Conservation (phyloP, 768 basidiomycete species). For the Rhodosporidiobolus sp. region DNA sequence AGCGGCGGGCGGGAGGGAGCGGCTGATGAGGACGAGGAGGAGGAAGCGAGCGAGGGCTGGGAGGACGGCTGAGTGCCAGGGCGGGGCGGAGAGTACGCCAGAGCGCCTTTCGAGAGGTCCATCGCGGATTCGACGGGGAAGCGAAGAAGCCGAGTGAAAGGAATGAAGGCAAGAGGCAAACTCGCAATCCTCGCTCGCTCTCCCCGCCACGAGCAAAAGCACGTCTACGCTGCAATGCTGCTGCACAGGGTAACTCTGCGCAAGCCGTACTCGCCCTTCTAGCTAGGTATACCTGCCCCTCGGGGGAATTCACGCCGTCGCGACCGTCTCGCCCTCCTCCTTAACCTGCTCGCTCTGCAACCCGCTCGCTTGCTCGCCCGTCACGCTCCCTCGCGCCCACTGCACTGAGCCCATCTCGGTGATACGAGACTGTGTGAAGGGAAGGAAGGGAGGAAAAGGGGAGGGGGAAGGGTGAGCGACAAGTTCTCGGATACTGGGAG, state of each 20-base stretch:
- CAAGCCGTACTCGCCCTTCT: slow-evolving; percentile 2
- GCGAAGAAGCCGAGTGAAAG: background rate
- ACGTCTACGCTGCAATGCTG: background rate
- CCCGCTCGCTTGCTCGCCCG: background rate
- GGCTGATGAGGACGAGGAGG: background rate
- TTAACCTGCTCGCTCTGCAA: slow-evolving; percentile 5
- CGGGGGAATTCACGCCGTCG: background rate
- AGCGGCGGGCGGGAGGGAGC: background rate
- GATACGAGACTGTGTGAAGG: slow-evolving; percentile 34
- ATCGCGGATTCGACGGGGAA: background rate
- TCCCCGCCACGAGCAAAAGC: too few relatives aligned
- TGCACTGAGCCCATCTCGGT: slow-evolving; percentile 36
- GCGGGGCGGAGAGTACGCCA: background rate
- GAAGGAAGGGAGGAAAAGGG: background rate
- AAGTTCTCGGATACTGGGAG: too few relatives aligned
- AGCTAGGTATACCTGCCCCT: background rate
- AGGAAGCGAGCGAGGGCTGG: background rate
- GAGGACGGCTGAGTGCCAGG: background rate
- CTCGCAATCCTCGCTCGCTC: too few relatives aligned
- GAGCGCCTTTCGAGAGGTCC: background rate
- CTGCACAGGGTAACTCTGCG: background rate
- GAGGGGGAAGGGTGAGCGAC: background rate
- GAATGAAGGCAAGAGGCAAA: background rate
- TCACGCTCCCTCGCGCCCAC: slow-evolving; percentile 10
- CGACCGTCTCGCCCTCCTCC: slow-evolving; percentile 10